Base-by-base conservation (phyloP, 1,284 basidiomycete species). In the Golubevia pallescens region DNA sequence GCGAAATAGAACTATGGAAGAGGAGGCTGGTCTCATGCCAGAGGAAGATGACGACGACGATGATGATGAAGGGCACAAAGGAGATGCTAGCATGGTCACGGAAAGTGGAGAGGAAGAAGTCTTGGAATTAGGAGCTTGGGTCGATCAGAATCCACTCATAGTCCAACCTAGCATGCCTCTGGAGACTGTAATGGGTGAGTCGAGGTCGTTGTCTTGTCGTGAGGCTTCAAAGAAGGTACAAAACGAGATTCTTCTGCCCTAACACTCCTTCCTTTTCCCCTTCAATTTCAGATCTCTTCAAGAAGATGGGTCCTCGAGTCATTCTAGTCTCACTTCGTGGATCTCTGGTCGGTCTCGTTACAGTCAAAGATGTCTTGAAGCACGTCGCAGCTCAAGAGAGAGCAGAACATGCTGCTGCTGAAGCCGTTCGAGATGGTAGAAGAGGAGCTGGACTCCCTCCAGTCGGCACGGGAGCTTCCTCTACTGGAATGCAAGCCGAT, bases 121-220 rank as follows among this genome's bases (percentile, higher is more conserved):
- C 2, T 67, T 80, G 23, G 76, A 80, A 48, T 67, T 81, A 10
- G 70, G 65, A 32, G 74, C 71, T 0, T 84, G 81, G 79, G 74
- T 84, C 52, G 81, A 84, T 56, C 78, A 97, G 92, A 96, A 93
- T 0, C 94, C 95, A 1, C 89, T 99, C 68, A 93, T 92, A 0
- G 95, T 97, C 1, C 92, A 93, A n/a, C 92, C 94, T 0, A 92
- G 93, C 73, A 90, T 97, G 69, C 94, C 95, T 1, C 88, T 99
- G 53, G 96, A 99, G 86, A 95, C 97, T 64, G 94, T 96, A 10
- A 94, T 97, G 91, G 96, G 95, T 95, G 80, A 73, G 93, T 89
- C 6, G 8, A 1, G 34, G n/a, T 54, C 28, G 28, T 48, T n/a
- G n/a, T n/a, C n/a, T n/a, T n/a, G 19, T 34, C 28, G 28, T 28